These are phyloP conservation scores for Entamoeba moshkovskii DNA, from an alignment of 208 protist species.

Conservation along the genomic window DNA sequence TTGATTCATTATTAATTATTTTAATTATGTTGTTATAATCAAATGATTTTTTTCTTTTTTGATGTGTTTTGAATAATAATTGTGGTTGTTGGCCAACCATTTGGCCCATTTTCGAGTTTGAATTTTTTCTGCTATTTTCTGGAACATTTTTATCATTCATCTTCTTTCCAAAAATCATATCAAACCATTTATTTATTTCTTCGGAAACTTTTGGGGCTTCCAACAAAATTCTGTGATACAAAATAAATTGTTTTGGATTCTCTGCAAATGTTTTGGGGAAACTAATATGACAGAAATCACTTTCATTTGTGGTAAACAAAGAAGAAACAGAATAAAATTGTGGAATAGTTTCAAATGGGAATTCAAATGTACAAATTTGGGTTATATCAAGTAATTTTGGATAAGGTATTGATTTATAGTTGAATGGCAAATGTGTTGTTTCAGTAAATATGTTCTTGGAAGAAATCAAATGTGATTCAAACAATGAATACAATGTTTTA, in stretches of 20 bases:
- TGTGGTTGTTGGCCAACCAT: neutral
- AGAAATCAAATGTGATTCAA: neutral
- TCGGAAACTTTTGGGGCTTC: neutral
- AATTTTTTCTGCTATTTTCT: neutral
- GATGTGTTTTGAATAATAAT: neutral
- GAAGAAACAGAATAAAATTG: neutral
- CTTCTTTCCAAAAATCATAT: neutral
- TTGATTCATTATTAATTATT: neutral
- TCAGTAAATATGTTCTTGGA: neutral
- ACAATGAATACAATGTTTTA: neutral
- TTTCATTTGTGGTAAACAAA: neutral
- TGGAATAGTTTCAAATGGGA: neutral
- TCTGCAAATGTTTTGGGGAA: neutral
- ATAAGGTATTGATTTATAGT: neutral
- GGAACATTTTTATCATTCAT: neutral
- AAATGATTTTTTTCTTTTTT: neutral
- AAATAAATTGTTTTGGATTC: neutral
- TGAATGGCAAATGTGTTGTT: neutral
- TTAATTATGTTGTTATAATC: neutral
- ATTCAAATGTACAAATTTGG: neutral
- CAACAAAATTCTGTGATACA: neutral
- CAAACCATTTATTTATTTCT: neutral
- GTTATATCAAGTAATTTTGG: neutral
- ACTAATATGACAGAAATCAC: neutral
- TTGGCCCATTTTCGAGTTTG: neutral